Base-by-base conservation (phyloP, 2,329 filamentous ascomycete genomes). In the Colletotrichum salicis region DNA sequence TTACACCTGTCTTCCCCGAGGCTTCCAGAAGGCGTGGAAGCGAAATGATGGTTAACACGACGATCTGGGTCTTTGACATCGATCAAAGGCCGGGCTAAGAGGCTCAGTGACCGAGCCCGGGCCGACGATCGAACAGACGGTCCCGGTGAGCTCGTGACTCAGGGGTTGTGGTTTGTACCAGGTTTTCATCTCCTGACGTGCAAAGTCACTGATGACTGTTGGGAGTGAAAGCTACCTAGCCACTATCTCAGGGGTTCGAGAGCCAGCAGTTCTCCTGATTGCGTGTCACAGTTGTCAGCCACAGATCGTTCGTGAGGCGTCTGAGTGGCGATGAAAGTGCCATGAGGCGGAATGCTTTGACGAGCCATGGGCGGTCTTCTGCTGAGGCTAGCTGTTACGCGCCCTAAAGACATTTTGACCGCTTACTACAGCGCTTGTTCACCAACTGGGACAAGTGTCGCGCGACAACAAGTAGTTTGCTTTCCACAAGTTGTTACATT, bases 11-110 rank as follows among this genome's bases (percentile, higher is more conserved):
- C 19, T 45, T 41, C 13, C n/a, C 33, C 15, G 24, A 33, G 24
- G n/a, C 41, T 55, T 69, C 59, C 27, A 33, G 45, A 60, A 60
- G 35, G 4, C 31, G 27, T 19, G 41, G 65, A 69, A 71, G 45
- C 69, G 59, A 69, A 35, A 64, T 69, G 55, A 69, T 13, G 29
- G 15, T 11, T 37, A 10, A 13, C 4, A 22, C 13, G 48, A 22
- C 63, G 19, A 31, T 67, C 27, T 4, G 5, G n/a, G 12, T 8
- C n/a, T 1, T 15, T 4, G 7, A 11, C 15, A n/a, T 13, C 10
- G 7, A 12, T 27, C 29, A 15, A 45, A 24, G 24, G 13, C 13
- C 13, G 37, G 37, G 15, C 15, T 41, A 19, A 6, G 37, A 41
- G 37, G 13, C 37, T 41, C 37, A 29, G 13, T 15, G n/a, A 33